Conservation (phyloP, 208 protist genomes). For the Trypanosomatidae sp. region DNA sequence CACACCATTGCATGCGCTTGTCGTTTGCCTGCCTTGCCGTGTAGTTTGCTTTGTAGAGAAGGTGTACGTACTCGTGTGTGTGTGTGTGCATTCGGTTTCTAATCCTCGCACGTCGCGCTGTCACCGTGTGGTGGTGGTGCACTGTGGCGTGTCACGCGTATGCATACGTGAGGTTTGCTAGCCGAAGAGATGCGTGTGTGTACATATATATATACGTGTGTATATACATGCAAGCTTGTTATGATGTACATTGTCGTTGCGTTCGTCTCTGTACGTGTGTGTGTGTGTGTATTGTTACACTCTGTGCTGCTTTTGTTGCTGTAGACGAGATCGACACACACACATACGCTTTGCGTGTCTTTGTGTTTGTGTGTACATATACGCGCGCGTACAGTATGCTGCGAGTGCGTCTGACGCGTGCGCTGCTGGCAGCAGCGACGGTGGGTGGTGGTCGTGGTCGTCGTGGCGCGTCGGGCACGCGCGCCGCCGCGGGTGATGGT, state of each 20-base stretch:
- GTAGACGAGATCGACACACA: not conserved
- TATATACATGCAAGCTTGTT: too few relatives aligned
- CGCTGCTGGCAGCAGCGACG: slow-evolving; percentile 4
- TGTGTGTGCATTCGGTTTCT: slow-evolving; percentile 28
- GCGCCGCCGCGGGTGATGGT: too few relatives aligned
- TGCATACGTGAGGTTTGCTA: slow-evolving; percentile 20
- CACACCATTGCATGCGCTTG: too few relatives aligned
- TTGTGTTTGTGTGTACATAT: not conserved
- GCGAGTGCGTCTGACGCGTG: slow-evolving; percentile 1
- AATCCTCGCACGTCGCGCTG: slow-evolving; percentile 7
- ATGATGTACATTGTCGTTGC: too few relatives aligned
- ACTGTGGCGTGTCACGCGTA: slow-evolving; percentile 3
- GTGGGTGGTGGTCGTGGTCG: not conserved
- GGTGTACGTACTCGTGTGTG: too few relatives aligned
- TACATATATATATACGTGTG: too few relatives aligned
- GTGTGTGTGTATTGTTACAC: not conserved
- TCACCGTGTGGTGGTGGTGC: not conserved
- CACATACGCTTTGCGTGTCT: not conserved
- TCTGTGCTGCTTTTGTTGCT: not conserved
- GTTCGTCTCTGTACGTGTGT: too few relatives aligned
- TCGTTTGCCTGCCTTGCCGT: too few relatives aligned
- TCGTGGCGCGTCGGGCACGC: too few relatives aligned
- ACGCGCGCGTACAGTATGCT: slow-evolving; percentile 3
- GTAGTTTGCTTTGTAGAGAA: too few relatives aligned
- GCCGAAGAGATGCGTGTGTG: slow-evolving; percentile 12